Evolutionary conservation across 345 rosid species (phyloP).

Genomic region (Ricinus communis): DNA sequence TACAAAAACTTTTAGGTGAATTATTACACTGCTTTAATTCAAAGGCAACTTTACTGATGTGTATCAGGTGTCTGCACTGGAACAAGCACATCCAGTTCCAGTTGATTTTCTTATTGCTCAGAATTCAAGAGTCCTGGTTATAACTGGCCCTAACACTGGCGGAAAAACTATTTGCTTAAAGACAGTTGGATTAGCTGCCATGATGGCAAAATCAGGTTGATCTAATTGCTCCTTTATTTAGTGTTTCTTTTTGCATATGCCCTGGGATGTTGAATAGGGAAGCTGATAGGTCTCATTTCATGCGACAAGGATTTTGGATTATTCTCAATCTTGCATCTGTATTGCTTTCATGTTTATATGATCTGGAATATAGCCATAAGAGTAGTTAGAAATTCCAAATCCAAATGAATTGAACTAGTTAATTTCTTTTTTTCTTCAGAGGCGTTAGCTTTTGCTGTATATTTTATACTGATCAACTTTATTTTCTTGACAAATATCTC

Average conservation of each 20-base stretch:
- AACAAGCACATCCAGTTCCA: conserved; percentile 67
- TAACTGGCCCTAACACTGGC: conserved; percentile 97
- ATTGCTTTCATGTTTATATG: background rate
- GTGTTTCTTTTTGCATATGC: background rate
- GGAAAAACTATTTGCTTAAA: conserved; percentile 93
- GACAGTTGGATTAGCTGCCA: conserved; percentile 87
- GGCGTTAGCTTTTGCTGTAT: background rate
- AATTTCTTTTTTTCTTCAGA: background rate
- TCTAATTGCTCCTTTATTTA: background rate
- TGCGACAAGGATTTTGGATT: background rate
- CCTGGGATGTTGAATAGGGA: background rate
- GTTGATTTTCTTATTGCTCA: conserved; percentile 64
- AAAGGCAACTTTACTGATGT: background rate
- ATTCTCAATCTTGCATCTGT: background rate
- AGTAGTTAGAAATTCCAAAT: background rate
- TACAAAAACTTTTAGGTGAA: background rate
- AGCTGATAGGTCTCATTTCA: background rate
- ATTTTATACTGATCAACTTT: background rate
- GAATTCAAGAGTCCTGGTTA: conserved; percentile 71
- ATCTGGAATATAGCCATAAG: background rate
- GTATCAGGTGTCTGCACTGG: conserved; percentile 50
- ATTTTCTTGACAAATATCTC: background rate
- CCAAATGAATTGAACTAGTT: background rate
- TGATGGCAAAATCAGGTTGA: conserved; percentile 96
- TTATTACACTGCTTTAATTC: background rate